Evolutionary conservation across 2,329 filamentous ascomycete genomes (phyloP).

Genomic region (Fusarium secorum): DNA sequence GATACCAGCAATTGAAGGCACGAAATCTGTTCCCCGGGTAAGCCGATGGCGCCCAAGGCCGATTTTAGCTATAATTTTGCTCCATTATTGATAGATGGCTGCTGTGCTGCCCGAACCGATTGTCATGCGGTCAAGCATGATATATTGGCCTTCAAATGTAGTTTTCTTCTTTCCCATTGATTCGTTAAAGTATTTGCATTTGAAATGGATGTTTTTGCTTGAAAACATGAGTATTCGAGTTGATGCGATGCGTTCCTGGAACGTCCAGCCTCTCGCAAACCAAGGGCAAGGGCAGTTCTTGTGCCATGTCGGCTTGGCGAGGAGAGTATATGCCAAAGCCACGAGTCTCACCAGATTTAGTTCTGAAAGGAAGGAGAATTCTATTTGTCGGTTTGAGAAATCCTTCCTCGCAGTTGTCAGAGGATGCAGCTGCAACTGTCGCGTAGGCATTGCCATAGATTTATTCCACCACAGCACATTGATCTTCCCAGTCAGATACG

Average conservation of each 20-base stretch:
- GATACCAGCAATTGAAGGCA: not conserved
- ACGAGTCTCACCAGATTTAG: fast-evolving
- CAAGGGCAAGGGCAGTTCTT: fast-evolving
- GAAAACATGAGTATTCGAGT: not conserved
- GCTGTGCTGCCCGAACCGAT: not conserved
- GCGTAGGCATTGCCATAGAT: not conserved
- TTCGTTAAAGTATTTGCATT: not conserved
- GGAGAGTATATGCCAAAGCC: fast-evolving
- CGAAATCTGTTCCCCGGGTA: not conserved
- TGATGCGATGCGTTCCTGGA: not conserved
- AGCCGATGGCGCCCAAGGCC: fast-evolving
- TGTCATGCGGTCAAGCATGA: not conserved
- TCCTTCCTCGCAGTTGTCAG: not conserved
- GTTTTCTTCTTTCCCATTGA: fast-evolving
- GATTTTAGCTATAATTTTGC: fast-evolving
- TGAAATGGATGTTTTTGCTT: fast-evolving
- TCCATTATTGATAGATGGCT: not conserved
- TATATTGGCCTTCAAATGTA: fast-evolving
- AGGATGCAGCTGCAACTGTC: fast-evolving
- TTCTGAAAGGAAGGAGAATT: fast-evolving
- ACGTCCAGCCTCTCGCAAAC: fast-evolving
- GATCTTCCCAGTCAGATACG: fast-evolving
- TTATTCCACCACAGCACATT: not conserved
- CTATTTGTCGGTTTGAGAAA: fast-evolving
- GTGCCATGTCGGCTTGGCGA: fast-evolving